Evolutionary conservation across 2,329 filamentous ascomycete species (phyloP).

Genomic region (Ophiostoma sp.): DNA sequence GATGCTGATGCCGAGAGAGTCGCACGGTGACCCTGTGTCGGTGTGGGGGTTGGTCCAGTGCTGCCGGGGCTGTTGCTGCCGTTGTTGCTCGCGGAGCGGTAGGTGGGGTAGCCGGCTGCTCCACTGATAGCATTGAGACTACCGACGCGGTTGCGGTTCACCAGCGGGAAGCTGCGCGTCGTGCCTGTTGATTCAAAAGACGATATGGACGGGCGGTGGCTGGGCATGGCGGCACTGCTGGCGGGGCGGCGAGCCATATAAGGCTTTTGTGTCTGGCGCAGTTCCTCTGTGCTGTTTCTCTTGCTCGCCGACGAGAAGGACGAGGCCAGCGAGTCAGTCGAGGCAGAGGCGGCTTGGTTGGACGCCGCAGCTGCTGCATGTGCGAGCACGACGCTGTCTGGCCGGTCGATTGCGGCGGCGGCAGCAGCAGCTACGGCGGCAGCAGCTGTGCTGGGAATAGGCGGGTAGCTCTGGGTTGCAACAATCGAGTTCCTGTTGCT

Average conservation of each 20-base stretch:
- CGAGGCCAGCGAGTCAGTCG: neutral
- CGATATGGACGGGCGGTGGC: constrained; percentile 52
- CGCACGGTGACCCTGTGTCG: neutral
- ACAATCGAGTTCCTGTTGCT: constrained; percentile 8
- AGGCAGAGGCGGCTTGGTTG: neutral
- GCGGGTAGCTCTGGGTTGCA: neutral
- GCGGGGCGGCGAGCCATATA: constrained; percentile 38
- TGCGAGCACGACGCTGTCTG: neutral
- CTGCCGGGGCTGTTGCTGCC: constrained; percentile 15
- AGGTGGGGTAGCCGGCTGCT: constrained; percentile 34
- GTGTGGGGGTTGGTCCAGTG: neutral
- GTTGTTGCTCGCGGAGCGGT: constrained; percentile 33
- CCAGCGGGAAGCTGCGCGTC: constrained; percentile 56
- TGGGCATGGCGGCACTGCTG: constrained; percentile 34
- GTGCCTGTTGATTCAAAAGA: constrained; percentile 55
- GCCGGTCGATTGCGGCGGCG: constrained; percentile 9
- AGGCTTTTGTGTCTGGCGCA: constrained; percentile 23
- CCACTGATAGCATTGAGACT: constrained; percentile 16
- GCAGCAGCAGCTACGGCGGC: neutral
- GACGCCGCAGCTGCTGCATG: neutral
- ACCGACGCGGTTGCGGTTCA: constrained; percentile 31
- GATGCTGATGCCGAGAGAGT: neutral
- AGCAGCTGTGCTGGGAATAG: neutral
- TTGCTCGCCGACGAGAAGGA: neutral
- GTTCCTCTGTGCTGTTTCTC: constrained; percentile 25